phyloP scores from a whole-genome alignment of 2,329 filamentous ascomycete genomes.

The Kalmusia sp. region DNA sequence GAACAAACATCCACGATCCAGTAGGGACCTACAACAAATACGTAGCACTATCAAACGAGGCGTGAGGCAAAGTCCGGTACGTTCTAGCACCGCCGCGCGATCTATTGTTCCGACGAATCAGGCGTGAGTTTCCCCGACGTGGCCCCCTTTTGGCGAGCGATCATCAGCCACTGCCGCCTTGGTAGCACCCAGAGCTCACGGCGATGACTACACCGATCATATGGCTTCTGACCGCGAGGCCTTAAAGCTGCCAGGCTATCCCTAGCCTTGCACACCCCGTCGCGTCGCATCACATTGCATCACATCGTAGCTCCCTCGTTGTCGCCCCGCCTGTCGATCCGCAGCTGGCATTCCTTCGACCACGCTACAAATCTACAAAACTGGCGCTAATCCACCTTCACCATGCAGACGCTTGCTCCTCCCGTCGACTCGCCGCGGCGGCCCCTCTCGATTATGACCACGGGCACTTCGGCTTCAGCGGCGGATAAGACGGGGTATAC shows the following conservation, averaged over 20 bases:
- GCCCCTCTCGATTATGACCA: constrained; percentile 44
- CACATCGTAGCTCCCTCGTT: constrained; percentile 5
- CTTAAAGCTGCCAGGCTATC: constrained; percentile 28
- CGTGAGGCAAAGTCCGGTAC: constrained; percentile 23
- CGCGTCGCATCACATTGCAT: constrained; percentile 10
- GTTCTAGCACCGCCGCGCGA: constrained; percentile 2
- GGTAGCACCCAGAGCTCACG: background rate
- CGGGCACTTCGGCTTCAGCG: constrained; percentile 40
- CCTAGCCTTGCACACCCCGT: constrained; percentile 24
- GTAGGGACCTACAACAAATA: background rate
- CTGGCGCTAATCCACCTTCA: constrained; percentile 19
- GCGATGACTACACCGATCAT: constrained; percentile 15
- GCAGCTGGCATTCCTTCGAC: constrained; percentile 9
- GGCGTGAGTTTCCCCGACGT: constrained; percentile 15
- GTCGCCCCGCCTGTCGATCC: constrained; percentile 5
- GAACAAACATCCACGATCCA: background rate
- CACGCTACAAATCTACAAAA: constrained; percentile 11
- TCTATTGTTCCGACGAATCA: constrained; percentile 20
- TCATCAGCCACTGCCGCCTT: constrained; percentile 39
- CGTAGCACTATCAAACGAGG: background rate
- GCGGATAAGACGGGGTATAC: constrained; percentile 51
- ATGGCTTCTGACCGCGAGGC: constrained; percentile 28
- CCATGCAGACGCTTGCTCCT: constrained; percentile 35
- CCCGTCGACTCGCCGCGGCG: constrained; percentile 35
- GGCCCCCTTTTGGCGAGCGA: constrained; percentile 13